These are phyloP conservation scores for Periglandula ipomoeae DNA, from an alignment of 2,329 filamentous ascomycete genomes.

Conservation along the genomic window DNA sequence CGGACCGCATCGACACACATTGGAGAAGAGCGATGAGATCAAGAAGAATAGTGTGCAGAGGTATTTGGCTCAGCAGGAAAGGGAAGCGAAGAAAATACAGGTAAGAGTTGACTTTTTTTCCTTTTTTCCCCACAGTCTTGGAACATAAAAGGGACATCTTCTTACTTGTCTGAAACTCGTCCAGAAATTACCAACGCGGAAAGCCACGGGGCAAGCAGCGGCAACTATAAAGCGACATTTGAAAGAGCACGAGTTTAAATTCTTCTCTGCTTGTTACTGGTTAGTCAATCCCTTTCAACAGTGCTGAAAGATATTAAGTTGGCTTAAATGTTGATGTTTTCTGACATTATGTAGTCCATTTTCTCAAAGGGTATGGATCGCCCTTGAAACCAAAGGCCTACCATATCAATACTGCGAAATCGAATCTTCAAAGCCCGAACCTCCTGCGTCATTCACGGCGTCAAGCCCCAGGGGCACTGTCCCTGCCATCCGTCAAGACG, in stretches of 20 bases:
- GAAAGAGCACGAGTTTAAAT: slow-evolving; percentile 61
- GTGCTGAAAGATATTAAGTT: too few species aligned
- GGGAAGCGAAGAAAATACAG: slow-evolving; percentile 49
- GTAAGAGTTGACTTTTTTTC: slow-evolving; percentile 8
- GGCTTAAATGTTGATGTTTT: too few species aligned
- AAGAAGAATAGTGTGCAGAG: slow-evolving; percentile 74
- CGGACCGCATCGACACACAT: slow-evolving; percentile 64
- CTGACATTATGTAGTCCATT: slow-evolving; percentile 51
- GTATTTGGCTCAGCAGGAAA: slow-evolving; percentile 53
- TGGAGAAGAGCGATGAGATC: slow-evolving; percentile 67
- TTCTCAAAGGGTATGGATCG: slow-evolving; percentile 83
- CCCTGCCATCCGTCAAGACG: slow-evolving; percentile 66
- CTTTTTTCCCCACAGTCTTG: not conserved
- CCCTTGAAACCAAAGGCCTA: slow-evolving; percentile 68
- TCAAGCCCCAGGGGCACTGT: slow-evolving; percentile 69
- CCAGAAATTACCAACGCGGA: slow-evolving; percentile 61
- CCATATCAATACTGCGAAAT: slow-evolving; percentile 82
- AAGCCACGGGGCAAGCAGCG: slow-evolving; percentile 61
- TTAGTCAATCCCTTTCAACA: too few species aligned
- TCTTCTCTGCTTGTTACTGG: slow-evolving; percentile 82
- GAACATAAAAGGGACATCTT: not conserved
- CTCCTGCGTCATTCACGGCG: slow-evolving; percentile 49
- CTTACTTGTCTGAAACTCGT: not conserved
- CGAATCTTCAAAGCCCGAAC: slow-evolving; percentile 66
- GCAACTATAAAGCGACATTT: slow-evolving; percentile 60